Evolutionary conservation across 495 filamentous ascomycete genomes (phyloP).

Genomic region (Xylaria grammica): DNA sequence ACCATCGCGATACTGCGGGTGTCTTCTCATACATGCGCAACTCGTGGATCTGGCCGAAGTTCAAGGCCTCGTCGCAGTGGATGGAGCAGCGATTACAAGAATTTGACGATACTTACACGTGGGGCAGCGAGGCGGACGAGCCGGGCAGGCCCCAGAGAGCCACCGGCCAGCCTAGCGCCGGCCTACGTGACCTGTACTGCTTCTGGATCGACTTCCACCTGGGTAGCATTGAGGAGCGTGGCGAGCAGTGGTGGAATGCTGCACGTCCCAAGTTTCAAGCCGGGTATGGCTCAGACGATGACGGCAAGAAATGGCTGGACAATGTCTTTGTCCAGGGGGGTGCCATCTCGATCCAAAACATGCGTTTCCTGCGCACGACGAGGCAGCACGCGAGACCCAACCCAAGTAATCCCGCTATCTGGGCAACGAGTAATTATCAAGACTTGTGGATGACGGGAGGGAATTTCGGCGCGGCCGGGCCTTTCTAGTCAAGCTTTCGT

Average conservation of each 20-base stretch:
- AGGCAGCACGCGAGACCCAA: neutral
- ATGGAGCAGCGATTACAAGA: too few species aligned
- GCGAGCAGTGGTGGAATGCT: neutral
- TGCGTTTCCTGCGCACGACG: neutral
- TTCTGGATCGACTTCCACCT: too few species aligned
- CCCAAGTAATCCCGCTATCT: neutral
- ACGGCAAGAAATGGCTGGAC: neutral
- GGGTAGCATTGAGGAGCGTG: neutral
- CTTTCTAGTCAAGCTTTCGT: neutral
- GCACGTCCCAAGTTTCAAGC: neutral
- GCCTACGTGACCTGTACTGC: too few species aligned
- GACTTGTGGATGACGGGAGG: neutral
- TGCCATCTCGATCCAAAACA: neutral
- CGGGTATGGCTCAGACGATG: neutral
- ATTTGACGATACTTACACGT: too few species aligned
- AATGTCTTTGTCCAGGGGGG: neutral
- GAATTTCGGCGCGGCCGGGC: neutral
- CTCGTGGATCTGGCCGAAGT: too few species aligned
- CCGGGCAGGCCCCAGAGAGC: too few species aligned
- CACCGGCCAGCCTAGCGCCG: too few species aligned
- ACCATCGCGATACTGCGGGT: too few species aligned
- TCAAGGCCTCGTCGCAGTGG: too few species aligned
- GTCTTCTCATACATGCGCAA: too few species aligned
- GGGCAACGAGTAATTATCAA: neutral
- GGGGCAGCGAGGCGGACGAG: too few species aligned